These are phyloP conservation scores for Rhododendron griersonianum DNA, from an alignment of 148 eudicot genomes.

Conservation along the genomic window DNA sequence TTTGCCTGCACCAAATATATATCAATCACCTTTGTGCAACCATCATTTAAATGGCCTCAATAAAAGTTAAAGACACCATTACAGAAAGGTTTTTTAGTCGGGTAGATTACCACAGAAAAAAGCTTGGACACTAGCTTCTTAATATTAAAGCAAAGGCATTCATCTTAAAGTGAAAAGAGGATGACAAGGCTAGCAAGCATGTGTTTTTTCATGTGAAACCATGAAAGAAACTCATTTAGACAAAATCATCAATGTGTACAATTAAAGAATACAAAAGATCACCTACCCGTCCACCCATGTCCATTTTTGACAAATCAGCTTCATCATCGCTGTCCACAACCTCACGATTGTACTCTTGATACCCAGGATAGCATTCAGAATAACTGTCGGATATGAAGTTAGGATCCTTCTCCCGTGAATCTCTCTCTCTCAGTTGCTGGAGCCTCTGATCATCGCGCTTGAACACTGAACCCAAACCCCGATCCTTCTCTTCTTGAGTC, in stretches of 20 bases:
- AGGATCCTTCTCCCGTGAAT: constrained; percentile 96
- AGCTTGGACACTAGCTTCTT: background rate
- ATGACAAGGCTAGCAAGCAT: background rate
- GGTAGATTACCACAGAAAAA: background rate
- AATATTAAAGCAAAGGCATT: background rate
- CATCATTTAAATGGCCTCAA: background rate
- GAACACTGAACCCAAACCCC: constrained; percentile 95
- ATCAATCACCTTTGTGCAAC: background rate
- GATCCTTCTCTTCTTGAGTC: constrained; percentile 97
- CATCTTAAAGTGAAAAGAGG: background rate
- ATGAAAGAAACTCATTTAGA: background rate
- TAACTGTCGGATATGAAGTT: constrained; percentile 97
- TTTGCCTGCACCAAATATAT: constrained; percentile 49
- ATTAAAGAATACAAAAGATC: background rate
- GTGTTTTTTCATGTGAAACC: background rate
- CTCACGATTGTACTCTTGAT: constrained; percentile 95
- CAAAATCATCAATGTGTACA: background rate
- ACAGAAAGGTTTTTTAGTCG: background rate
- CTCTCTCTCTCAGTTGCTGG: constrained; percentile 86
- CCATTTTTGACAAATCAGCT: constrained; percentile 94
- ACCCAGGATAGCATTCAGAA: constrained; percentile 98
- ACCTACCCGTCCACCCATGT: constrained; percentile 99
- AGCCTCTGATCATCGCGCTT: constrained; percentile 93
- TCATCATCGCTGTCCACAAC: constrained; percentile 93
- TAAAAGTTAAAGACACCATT: background rate